Conservation (phyloP, 2,329 filamentous ascomycete genomes). For the Pezicula carpinea region DNA sequence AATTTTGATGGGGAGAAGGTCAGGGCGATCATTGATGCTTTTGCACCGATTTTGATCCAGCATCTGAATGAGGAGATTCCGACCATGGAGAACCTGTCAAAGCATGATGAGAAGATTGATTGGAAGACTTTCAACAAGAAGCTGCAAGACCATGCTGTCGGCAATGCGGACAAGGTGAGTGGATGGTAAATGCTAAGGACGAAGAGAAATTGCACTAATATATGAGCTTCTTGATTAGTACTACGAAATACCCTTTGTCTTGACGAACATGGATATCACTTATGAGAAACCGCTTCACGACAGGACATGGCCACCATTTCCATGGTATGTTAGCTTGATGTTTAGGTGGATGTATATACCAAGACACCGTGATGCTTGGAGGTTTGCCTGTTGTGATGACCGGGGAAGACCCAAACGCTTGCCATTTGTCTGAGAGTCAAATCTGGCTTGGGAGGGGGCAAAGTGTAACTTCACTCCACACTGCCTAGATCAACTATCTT, state of each 20-base stretch:
- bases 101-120: slow-evolving; percentile 31
- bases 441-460: neutral
- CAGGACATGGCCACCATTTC: slow-evolving; percentile 22
- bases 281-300: slow-evolving; percentile 24
- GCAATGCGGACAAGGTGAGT: slow-evolving; percentile 11
- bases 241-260: slow-evolving; percentile 11
- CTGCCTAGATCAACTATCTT: too few species aligned
- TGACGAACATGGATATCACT: slow-evolving; percentile 18
- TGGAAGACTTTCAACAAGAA: slow-evolving; percentile 29
- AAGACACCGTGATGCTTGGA: slow-evolving; percentile 32
- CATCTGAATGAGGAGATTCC: slow-evolving; percentile 37
- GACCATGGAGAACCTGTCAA: slow-evolving; percentile 29
- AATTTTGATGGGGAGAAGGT: slow-evolving; percentile 30
- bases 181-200: slow-evolving; percentile 6
- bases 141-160: slow-evolving; percentile 10
- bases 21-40: slow-evolving; percentile 29
- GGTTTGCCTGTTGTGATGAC: slow-evolving; percentile 31
- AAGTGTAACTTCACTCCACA: neutral
- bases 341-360: slow-evolving; percentile 31
- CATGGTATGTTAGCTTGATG: slow-evolving; percentile 23
- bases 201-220: slow-evolving; percentile 11
- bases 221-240: slow-evolving; percentile 19
- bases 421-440: slow-evolving; percentile 27
- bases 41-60: slow-evolving; percentile 29
- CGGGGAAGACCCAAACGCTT: slow-evolving; percentile 29